Percentiles rank a stretch among this genome's conserved stretches.
These are phyloP conservation scores for Saprolegnia diclina DNA, from an alignment of 352 stramenopile species.

Conservation along the genomic window DNA sequence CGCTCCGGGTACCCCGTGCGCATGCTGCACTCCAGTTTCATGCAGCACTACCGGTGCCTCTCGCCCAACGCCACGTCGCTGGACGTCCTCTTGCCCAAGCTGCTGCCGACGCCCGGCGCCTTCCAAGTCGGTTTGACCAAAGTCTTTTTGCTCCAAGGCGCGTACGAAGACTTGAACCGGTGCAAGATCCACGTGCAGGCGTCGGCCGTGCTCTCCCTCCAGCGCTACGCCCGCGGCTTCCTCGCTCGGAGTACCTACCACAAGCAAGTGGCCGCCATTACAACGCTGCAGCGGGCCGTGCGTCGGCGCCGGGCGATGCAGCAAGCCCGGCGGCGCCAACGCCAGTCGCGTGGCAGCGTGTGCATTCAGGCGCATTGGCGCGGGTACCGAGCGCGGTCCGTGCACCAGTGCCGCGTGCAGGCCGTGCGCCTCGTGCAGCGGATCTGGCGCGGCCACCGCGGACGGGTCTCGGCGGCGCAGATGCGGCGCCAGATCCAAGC, in stretches of 20 bases:
- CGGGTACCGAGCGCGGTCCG: not conserved
- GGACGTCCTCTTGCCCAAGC: not conserved
- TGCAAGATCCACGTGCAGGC: not conserved
- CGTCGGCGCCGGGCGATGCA: slow-evolving; percentile 46
- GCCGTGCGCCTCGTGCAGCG: not conserved
- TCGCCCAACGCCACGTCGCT: not conserved
- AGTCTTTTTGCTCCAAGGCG: slow-evolving; percentile 17
- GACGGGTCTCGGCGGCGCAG: not conserved
- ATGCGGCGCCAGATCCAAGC: not conserved
- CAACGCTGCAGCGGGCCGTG: slow-evolving; percentile 47
- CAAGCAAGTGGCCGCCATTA: slow-evolving; percentile 19
- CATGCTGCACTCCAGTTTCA: slow-evolving; percentile 89
- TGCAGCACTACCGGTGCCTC: slow-evolving; percentile 47
- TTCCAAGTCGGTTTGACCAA: slow-evolving; percentile 19
- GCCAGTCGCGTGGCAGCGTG: slow-evolving; percentile 45
- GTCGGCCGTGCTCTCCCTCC: not conserved
- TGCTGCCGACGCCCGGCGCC: not conserved
- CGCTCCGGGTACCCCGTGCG: slow-evolving; percentile 91
- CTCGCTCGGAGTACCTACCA: not conserved
- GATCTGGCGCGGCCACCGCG: not conserved
- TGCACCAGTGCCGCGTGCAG: not conserved
- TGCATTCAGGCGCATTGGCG: not conserved
- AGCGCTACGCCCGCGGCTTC: not conserved
- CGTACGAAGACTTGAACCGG: slow-evolving; percentile 8
- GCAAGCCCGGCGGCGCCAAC: slow-evolving; percentile 38